These are phyloP conservation scores for Pezicula rhizophila DNA, from an alignment of 2,329 filamentous ascomycete species.

Conservation along the genomic window DNA sequence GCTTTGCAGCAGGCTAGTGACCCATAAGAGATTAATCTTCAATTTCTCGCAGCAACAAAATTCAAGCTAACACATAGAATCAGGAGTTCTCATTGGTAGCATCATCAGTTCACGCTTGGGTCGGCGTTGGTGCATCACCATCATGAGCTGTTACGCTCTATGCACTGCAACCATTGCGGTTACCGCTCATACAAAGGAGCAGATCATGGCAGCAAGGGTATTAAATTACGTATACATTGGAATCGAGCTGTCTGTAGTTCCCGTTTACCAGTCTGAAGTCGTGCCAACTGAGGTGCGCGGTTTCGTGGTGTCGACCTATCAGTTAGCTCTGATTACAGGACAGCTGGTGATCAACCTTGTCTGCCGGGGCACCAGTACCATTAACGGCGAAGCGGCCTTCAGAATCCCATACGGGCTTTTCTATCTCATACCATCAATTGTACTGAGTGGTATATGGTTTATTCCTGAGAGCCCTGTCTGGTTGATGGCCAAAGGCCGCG, in stretches of 20 bases:
- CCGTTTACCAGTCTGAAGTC: slow-evolving; percentile 7
- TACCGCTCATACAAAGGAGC: neutral
- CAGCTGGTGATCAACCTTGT: slow-evolving; percentile 18
- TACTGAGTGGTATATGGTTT: slow-evolving; percentile 14
- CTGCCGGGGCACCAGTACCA: slow-evolving; percentile 6
- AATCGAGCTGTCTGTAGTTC: slow-evolving; percentile 7
- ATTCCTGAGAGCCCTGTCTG: slow-evolving; percentile 15
- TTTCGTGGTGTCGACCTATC: slow-evolving; percentile 28
- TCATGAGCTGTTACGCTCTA: slow-evolving; percentile 6
- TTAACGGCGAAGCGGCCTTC: neutral
- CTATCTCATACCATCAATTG: slow-evolving; percentile 16
- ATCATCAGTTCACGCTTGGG: too few relatives aligned
- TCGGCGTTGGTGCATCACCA: slow-evolving; percentile 5
- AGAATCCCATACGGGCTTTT: slow-evolving; percentile 19
- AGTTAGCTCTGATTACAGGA: slow-evolving; percentile 24
- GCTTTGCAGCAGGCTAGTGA: too few relatives aligned
- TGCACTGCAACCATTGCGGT: slow-evolving; percentile 6
- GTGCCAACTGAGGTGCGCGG: slow-evolving; percentile 4
- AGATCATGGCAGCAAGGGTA: slow-evolving; percentile 4
- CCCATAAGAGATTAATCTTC: too few relatives aligned
- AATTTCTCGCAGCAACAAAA: too few relatives aligned
- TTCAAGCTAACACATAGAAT: too few relatives aligned
- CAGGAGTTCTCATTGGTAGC: too few relatives aligned
- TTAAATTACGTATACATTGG: slow-evolving; percentile 7
- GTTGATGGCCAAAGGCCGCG: slow-evolving; percentile 46